Percentiles rank a stretch among this genome's conserved stretches.
Evolutionary conservation across 2,329 filamentous ascomycete species (phyloP).

Genomic region (Curvularia eragrostidis): DNA sequence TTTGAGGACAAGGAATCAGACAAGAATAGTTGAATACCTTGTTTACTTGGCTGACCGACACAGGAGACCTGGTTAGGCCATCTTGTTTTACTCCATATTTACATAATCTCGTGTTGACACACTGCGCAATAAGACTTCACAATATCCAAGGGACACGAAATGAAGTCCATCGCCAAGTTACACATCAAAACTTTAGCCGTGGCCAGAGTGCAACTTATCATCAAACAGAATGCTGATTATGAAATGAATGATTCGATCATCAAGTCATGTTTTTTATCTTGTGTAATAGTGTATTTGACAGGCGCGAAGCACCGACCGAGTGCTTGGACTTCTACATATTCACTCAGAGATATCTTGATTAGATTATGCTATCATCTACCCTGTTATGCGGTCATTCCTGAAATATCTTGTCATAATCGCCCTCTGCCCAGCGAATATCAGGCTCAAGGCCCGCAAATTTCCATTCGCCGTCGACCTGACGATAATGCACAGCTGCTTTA

Average conservation of each 20-base stretch:
- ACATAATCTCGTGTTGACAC: not conserved
- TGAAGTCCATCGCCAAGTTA: not conserved
- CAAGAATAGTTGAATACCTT: not conserved
- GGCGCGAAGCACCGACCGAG: too few species aligned
- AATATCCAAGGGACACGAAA: not conserved
- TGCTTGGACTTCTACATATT: not conserved
- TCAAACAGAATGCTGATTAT: too few species aligned
- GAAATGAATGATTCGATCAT: too few species aligned
- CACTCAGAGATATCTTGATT: not conserved
- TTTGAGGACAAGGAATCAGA: not conserved
- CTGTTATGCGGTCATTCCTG: not conserved
- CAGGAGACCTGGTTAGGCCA: not conserved
- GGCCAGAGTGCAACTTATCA: not conserved
- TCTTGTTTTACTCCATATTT: not conserved
- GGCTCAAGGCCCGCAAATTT: constrained; percentile 4
- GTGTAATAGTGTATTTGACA: not conserved
- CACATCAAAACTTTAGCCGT: not conserved
- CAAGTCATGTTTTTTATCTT: too few species aligned
- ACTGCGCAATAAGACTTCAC: not conserved
- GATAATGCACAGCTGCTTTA: not conserved
- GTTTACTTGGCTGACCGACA: not conserved
- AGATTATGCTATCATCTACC: not conserved
- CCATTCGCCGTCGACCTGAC: not conserved
- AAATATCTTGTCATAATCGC: constrained; percentile 2
- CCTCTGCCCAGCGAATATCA: not conserved